Percentiles rank a stretch among this genome's conserved stretches.
These are phyloP conservation scores for Tetradesmus obliquus DNA, from an alignment of 139 green algal species.

Conservation along the genomic window DNA sequence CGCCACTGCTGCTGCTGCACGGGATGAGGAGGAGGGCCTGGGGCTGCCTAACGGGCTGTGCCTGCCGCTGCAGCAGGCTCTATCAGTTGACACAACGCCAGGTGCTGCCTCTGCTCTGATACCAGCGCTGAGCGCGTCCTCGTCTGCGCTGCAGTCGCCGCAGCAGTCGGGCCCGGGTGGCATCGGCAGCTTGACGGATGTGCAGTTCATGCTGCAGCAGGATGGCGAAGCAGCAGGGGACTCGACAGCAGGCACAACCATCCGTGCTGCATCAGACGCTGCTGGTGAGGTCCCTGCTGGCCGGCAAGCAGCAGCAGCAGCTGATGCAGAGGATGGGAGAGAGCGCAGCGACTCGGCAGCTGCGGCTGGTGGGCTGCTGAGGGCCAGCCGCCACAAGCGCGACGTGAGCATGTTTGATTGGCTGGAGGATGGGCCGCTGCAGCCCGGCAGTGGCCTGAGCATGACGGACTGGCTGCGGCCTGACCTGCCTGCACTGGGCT, in stretches of 20 bases:
- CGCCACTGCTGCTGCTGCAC: slow-evolving; percentile 8
- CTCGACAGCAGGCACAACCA: too few species aligned
- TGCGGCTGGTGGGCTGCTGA: background rate
- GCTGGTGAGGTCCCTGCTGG: background rate
- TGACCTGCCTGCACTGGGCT: background rate
- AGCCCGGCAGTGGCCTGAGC: background rate
- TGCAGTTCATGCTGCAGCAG: background rate
- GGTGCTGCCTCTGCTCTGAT: background rate
- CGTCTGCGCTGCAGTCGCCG: background rate
- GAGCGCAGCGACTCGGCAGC: background rate
- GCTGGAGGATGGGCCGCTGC: background rate
- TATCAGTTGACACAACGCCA: background rate
- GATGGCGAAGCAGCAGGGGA: background rate
- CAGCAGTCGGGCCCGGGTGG: background rate
- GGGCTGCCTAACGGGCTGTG: slow-evolving; percentile 27
- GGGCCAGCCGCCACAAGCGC: background rate
- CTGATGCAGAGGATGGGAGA: background rate
- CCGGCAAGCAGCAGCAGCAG: background rate
- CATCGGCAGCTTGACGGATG: background rate
- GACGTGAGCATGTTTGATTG: slow-evolving; percentile 1
- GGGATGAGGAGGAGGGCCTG: slow-evolving; percentile 13
- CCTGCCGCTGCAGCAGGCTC: slow-evolving; percentile 12
- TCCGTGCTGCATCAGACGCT: background rate
- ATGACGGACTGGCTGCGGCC: background rate
- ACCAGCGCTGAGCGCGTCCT: background rate